phyloP scores from a whole-genome alignment of 768 basidiomycete species.

The Suillus fuscotomentosus region DNA sequence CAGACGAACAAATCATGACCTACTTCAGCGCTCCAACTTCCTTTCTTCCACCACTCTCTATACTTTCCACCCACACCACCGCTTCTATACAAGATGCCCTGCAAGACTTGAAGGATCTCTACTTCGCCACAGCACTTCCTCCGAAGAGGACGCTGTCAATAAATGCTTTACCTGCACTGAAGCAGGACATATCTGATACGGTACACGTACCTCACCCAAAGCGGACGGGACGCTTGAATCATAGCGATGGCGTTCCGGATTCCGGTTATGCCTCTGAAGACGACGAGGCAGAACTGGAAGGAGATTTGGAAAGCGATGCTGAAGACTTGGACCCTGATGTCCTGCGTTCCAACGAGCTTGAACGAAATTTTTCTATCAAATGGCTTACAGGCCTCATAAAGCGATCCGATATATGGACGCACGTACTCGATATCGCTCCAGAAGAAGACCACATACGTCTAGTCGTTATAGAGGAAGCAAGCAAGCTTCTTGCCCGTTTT shows the following conservation, averaged over 20 bases:
- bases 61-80: conserved; percentile 36
- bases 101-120: conserved; percentile 45
- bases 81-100: conserved; percentile 41
- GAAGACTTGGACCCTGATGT: conserved; percentile 37
- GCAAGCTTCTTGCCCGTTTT: conserved; percentile 55
- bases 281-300: conserved; percentile 47
- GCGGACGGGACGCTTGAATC: conserved; percentile 23
- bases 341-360: conserved; percentile 61
- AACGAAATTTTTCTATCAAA: conserved; percentile 63
- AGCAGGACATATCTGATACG: conserved; percentile 10
- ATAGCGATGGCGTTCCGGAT: conserved; percentile 53
- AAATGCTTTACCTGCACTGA: conserved; percentile 19
- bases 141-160: conserved; percentile 4
- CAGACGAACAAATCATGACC: conserved; percentile 13
- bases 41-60: conserved; percentile 57
- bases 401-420: conserved; percentile 54
- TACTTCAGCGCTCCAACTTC: conserved; percentile 39
- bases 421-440: conserved; percentile 10
- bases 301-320: conserved; percentile 16
- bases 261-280: conserved; percentile 80
- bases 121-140: conserved; percentile 38
- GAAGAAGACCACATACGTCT: conserved; percentile 42
- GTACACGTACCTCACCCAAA: conserved; percentile 26
- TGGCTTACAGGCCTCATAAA: conserved; percentile 75
- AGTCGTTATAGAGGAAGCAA: conserved; percentile 52